A percentile compares a stretch with the other conserved stretches of the same genome.
Evolutionary conservation across 2,329 filamentous ascomycete species (phyloP).

Genomic region (Trichoderma sp.): DNA sequence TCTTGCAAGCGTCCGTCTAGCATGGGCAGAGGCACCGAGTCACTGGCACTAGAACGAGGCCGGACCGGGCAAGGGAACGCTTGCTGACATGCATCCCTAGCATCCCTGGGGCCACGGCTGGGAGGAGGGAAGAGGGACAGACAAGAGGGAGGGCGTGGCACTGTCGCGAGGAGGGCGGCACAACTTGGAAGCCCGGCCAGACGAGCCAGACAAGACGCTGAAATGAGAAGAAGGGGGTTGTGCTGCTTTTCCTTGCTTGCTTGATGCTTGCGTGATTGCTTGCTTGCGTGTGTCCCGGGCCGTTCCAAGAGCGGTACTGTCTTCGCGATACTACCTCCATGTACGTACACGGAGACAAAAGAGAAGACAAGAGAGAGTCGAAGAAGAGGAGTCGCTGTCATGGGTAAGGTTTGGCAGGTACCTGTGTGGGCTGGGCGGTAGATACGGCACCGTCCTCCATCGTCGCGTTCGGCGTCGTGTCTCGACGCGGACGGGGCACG

Average conservation of each 20-base stretch:
- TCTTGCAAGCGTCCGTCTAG: neutral
- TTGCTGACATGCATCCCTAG: conserved; percentile 31
- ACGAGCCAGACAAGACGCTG: conserved; percentile 28
- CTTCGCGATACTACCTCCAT: no score
- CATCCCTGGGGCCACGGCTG: conserved; percentile 28
- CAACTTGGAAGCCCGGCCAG: no score
- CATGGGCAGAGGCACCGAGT: conserved; percentile 1
- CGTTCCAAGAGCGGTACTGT: neutral
- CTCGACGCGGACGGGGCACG: no score
- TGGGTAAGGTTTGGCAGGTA: neutral
- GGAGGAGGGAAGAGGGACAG: neutral
- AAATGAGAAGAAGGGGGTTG: conserved; percentile 7
- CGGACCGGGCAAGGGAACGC: conserved; percentile 28
- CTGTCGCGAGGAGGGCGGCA: neutral
- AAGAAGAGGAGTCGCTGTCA: neutral
- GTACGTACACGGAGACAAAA: neutral
- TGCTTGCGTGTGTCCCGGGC: neutral
- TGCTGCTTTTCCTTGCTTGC: neutral
- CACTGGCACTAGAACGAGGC: conserved; percentile 19
- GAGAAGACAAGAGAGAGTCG: neutral
- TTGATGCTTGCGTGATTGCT: neutral
- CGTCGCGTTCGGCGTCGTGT: no score
- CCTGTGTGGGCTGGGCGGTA: no score
- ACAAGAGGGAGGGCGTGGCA: neutral
- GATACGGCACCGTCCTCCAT: no score